Conservation (phyloP, 1,284 basidiomycete genomes). For the Porodaedalea pini region DNA sequence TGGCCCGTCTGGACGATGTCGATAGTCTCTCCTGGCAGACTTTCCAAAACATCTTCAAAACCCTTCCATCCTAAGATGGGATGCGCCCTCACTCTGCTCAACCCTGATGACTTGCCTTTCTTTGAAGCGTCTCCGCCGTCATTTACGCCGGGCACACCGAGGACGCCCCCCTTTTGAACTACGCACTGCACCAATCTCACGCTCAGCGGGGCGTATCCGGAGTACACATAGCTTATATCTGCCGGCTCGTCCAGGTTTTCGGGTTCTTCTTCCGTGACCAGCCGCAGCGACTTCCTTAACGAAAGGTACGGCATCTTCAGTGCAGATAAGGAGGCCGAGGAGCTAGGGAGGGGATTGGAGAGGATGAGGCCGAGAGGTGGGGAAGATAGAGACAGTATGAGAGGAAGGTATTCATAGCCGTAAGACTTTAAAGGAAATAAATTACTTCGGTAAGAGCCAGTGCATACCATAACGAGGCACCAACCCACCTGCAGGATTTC, state of each 20-base stretch:
- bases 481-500: slow-evolving; percentile 81
- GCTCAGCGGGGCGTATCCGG: slow-evolving; percentile 93
- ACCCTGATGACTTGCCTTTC: slow-evolving; percentile 33
- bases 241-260: slow-evolving; percentile 76
- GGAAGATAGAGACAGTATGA: slow-evolving; percentile 77
- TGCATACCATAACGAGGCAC: slow-evolving; percentile 7
- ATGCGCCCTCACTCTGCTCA: slow-evolving; percentile 69
- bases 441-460: slow-evolving; percentile 15
- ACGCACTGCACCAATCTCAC: slow-evolving; percentile 91
- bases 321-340: slow-evolving; percentile 40
- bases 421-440: slow-evolving; percentile 60
- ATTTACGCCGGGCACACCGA: slow-evolving; percentile 61
- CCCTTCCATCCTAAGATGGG: slow-evolving; percentile 95
- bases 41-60: slow-evolving; percentile 84
- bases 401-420: slow-evolving; percentile 85
- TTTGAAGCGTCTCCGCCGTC: slow-evolving; percentile 40
- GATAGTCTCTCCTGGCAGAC: slow-evolving; percentile 82
- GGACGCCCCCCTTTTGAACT: slow-evolving; percentile 83
- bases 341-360: slow-evolving; percentile 57
- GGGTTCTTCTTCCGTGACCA: slow-evolving; percentile 84
- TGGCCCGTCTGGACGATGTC: slow-evolving; percentile 66
- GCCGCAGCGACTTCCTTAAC: slow-evolving; percentile 81
- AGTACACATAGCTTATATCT: slow-evolving; percentile 95
- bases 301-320: slow-evolving; percentile 66
- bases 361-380: slow-evolving; percentile 67